Base-by-base conservation (phyloP, 2,329 filamentous ascomycete species). In the Pezizomycotina sp. region DNA sequence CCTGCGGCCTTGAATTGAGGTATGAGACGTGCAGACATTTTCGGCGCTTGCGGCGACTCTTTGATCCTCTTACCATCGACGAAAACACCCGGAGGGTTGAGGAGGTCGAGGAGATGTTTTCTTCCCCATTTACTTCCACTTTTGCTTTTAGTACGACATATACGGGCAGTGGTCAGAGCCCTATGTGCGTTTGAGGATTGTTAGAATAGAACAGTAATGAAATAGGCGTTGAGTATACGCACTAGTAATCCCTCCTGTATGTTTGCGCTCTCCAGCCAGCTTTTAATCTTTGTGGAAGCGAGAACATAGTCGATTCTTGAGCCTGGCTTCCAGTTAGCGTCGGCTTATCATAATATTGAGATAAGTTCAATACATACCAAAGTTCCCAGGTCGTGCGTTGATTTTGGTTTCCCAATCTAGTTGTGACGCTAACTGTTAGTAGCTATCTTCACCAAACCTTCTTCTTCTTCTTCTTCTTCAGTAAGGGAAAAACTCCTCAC, bases 111-210 rank as follows among this genome's bases (percentile, higher is more conserved):
- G 2, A 82, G 60, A 47, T 73, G 55, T 2, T 54, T 28, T 68
- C 56, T 27, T 60, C 50, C 1, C 61, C 66, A 9, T 64, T 56
- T 4, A 67, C 47, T 0, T 52, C 50, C 2, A 92, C 68, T 2
- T 52, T 61, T 22, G 84, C 71, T 12, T 74, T 71, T 15, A 91
- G 62, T 2, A 68, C 65, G 1, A 75, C 82, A 55, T 77, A 95
- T 1, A 95, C 86, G 89, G 89, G 50, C 89, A 98, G 56, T 98
- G 89, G 53, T 98, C 89, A 1, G 86, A 95, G 0, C 89, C 89
- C 67, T 68, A 24, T 21, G 2, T 30, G 9, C 22, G 21, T 23
- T 16, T 28, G n/a, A 13, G 13, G 16, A 5, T 13, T 43, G 6
- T 13, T 23, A 7, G 16, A 22, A 12, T 12, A 26, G 18, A 22